Conservation (phyloP, 202 grass and related monocot genomes). For the Brachypodium distachyon region DNA sequence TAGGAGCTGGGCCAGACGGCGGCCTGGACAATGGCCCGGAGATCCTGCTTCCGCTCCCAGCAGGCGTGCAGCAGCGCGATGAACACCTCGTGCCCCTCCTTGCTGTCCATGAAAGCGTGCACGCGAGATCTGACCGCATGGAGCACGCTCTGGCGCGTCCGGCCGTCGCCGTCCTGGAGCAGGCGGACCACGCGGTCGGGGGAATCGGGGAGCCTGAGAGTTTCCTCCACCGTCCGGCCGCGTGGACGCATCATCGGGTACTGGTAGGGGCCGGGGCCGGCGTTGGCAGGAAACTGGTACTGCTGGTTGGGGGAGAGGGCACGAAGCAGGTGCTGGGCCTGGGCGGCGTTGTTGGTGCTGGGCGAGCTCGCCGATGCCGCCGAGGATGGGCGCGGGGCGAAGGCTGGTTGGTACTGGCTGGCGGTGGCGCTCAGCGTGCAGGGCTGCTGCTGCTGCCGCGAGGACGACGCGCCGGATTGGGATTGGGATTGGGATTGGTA, state of each 20-base stretch:
- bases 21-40: not conserved
- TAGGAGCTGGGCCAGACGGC: not conserved
- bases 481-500: not conserved
- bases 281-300: too few relatives aligned
- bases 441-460: too few relatives aligned
- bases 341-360: not conserved
- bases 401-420: not conserved
- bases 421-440: too few relatives aligned
- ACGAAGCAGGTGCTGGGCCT: not conserved
- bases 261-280: too few relatives aligned
- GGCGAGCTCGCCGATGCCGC: not conserved
- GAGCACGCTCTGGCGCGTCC: conserved; percentile 20
- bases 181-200: not conserved
- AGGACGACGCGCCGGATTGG: not conserved
- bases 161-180: not conserved
- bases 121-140: not conserved
- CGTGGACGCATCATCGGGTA: not conserved
- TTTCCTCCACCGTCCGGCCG: not conserved
- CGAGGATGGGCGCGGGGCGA: not conserved
- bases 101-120: not conserved
- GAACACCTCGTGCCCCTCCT: conserved; percentile 8
- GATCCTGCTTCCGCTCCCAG: not conserved
- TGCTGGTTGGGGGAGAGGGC: not conserved
- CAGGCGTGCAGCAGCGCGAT: conserved; percentile 12
- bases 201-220: not conserved